Evolutionary conservation across 306 rosid genomes (phyloP), one percentile per base, ranked within the genome.

Genomic region (Astragalus glycyphyllos): DNA sequence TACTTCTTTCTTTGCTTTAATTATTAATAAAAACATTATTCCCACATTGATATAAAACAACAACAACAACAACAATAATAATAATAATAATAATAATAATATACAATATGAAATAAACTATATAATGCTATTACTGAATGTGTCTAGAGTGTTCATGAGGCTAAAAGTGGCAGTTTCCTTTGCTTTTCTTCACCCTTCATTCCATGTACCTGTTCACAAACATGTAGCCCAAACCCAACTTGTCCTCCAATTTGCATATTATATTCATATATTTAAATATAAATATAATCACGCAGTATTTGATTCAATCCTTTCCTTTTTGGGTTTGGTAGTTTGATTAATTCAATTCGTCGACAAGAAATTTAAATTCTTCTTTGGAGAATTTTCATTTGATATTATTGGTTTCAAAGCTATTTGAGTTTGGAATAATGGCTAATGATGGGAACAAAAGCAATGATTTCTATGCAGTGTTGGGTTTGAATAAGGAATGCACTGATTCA

Each of bases 401-500:
- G 29, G 62, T 29, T 68, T 47, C 5, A 55, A 65, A 6, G 5
- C 69, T n/a, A 11, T 34, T 69, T 37, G 31, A 65, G 13, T 47
- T 72, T 57, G 13, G 65, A 65, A 69, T 3, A 84, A 94, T 95
- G 96, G 97, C 90, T 11, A 67, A 55, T 20, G 74, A 77, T 66
- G 87, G 82, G 58, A 83, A 86, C 77, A 89, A 86, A 75, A 58
- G 72, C 68, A 76, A 40, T 68, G 91, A 89, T 56, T 88, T 85
- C 32, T 95, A 95, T 38, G 82, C 80, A 2, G 82, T 91, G 37
- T 75, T 94, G 80, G 99, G 96, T 8, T 72, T 95, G 90, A 73
- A 86, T 29, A 91, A 89, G 77, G 97, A 89, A 79, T 95, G 99
- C 86, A 61, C 92, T 1, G 85, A 81, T 15, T 64, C 75, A 23